These are phyloP conservation scores for Debaryomycetaceae sp. DNA, from an alignment of 1,139 yeast species.

Conservation along the genomic window DNA sequence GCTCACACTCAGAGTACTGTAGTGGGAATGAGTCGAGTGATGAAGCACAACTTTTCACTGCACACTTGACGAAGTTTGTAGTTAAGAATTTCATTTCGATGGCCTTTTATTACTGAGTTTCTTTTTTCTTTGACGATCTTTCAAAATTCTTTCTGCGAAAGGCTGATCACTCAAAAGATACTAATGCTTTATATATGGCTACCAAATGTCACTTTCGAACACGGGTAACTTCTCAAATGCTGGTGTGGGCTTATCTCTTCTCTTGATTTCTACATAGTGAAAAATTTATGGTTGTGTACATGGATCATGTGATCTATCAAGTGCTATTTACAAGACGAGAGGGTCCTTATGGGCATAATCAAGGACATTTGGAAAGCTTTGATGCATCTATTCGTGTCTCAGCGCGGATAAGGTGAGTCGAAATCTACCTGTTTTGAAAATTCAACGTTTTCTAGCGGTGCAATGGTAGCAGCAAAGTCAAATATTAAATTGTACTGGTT, in stretches of 20 bases:
- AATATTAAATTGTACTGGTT: conserved; percentile 16
- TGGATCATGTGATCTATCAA: conserved; percentile 2
- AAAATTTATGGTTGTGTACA: conserved; percentile 1
- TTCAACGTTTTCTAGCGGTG: not conserved
- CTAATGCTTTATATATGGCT: too few relatives aligned
- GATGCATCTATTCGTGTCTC: too few relatives aligned
- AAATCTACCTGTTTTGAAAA: not conserved
- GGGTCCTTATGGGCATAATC: not conserved
- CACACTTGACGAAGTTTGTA: conserved; percentile 93
- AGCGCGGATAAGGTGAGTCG: too few relatives aligned
- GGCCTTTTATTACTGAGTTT: not conserved
- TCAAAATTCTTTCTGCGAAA: too few relatives aligned
- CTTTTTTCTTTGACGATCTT: too few relatives aligned
- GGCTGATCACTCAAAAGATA: too few relatives aligned
- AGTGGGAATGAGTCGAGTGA: conserved; percentile 81
- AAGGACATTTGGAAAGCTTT: too few relatives aligned
- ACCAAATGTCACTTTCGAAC: too few relatives aligned
- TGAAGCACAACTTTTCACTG: conserved; percentile 76
- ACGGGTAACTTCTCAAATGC: not conserved
- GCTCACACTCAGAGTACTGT: conserved; percentile 64
- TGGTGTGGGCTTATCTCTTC: not conserved
- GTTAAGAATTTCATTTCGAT: conserved; percentile 80
- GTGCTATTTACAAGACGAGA: conserved; percentile 1
- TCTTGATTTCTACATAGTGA: conserved; percentile 1
- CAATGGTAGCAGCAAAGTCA: conserved; percentile 4